Evolutionary conservation across 2,329 filamentous ascomycete species (phyloP), one percentile per base, ranked within the genome.

Genomic region (Pleomassaria siparia): DNA sequence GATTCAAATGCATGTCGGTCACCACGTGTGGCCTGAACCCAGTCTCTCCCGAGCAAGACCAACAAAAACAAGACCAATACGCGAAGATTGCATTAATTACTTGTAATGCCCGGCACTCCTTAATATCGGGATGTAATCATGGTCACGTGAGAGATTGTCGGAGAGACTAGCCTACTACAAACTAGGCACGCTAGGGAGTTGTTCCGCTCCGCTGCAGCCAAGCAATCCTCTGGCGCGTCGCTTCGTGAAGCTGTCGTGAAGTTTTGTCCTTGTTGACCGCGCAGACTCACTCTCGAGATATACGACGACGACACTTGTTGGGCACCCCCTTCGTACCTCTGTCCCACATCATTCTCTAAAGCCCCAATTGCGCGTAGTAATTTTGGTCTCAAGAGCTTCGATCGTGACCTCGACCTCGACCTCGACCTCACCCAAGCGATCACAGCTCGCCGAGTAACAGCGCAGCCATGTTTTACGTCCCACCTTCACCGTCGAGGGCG

Each of bases 401-500:
- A n/a, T n/a, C 9, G n/a, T 32, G 29, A 10, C 18, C 15, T 37
- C 18, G 2, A 10, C 8, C 35, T 37, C 11, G 7, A 15, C 7
- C 18, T 13, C 24, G 4, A 4, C 25, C 37, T 40, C 24, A 16
- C 13, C 37, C 37, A n/a, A 28, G 29, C 29, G 15, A 30, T 40
- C 20, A 15, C 33, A 28, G 20, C 22, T 22, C 21, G 18, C n/a
- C 33, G 44, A 29, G 29, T 32, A 42, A 12, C 33, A 55, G 44
- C 46, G 33, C 50, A 53, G 49, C 52, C 50, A 71, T 70, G 68
- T 70, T 69, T 48, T 64, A 66, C 49, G 63, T 64, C 25, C 61
- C 63, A 11, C 60, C 58, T 32, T 62, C 66, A 9, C 58, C 62
- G 33, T 63, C 69, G 26, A n/a, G n/a, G n/a, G 70, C 70, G 36